Evolutionary conservation across 2,329 filamentous ascomycete genomes (phyloP).

Genomic region (Waltergamsia citrina): DNA sequence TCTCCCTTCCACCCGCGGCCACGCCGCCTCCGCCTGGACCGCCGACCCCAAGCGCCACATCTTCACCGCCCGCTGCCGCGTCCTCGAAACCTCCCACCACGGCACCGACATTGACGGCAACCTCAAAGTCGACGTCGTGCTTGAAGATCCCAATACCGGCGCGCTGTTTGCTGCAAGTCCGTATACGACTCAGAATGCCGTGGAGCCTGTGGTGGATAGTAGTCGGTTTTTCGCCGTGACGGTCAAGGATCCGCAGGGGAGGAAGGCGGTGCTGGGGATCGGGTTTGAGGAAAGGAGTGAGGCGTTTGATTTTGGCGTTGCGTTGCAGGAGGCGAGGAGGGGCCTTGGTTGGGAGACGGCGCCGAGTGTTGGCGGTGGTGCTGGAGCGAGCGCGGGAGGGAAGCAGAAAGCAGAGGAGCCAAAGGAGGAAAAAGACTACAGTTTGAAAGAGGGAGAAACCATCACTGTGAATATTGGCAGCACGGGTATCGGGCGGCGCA

Average conservation of each 20-base stretch:
- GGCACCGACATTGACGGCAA: slow-evolving; percentile 30
- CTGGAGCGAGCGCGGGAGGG: neutral
- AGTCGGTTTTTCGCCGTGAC: slow-evolving; percentile 77
- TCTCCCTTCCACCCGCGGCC: slow-evolving; percentile 66
- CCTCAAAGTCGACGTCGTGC: slow-evolving; percentile 64
- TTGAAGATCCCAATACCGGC: slow-evolving; percentile 66
- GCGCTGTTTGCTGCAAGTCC: slow-evolving; percentile 78
- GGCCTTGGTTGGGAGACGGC: slow-evolving; percentile 49
- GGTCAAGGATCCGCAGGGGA: slow-evolving; percentile 64
- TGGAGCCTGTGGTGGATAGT: slow-evolving; percentile 73
- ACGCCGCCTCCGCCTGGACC: slow-evolving; percentile 72
- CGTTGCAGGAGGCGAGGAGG: slow-evolving; percentile 69
- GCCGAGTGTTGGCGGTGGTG: neutral
- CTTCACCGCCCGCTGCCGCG: slow-evolving; percentile 73
- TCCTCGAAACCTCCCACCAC: slow-evolving; percentile 58
- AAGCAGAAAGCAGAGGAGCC: slow-evolving; percentile 16
- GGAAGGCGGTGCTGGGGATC: slow-evolving; percentile 72
- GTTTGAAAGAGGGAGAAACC: slow-evolving; percentile 81
- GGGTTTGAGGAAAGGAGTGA: slow-evolving; percentile 82
- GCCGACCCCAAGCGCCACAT: slow-evolving; percentile 62
- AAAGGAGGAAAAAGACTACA: slow-evolving; percentile 55
- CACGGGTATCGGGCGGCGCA: slow-evolving; percentile 35
- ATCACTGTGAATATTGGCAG: slow-evolving; percentile 70
- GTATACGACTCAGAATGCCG: slow-evolving; percentile 54
- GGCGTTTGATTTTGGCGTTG: slow-evolving; percentile 77